phyloP scores from a whole-genome alignment of 352 stramenopile genomes.

The Phytophthora citricola region DNA sequence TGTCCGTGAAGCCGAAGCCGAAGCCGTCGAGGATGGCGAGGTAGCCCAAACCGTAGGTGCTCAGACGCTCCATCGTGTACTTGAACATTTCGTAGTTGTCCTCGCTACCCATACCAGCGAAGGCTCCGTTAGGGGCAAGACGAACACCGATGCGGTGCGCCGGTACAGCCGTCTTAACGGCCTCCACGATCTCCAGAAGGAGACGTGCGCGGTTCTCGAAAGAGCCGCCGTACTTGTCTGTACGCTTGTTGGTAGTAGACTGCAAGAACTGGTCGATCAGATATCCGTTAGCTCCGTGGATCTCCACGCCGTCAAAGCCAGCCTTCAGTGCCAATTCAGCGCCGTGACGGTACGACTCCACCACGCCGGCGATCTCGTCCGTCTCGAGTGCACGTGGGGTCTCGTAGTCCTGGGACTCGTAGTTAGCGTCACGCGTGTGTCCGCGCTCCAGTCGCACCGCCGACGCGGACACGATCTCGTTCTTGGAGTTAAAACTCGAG shows the following conservation, averaged over 20 bases:
- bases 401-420: conserved; percentile 42
- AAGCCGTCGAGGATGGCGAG: conserved; percentile 45
- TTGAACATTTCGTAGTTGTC: conserved; percentile 52
- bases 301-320: conserved; percentile 57
- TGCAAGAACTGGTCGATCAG: conserved; percentile 92
- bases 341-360: conserved; percentile 70
- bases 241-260: conserved; percentile 50
- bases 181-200: conserved; percentile 74
- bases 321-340: conserved; percentile 67
- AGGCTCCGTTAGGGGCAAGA: conserved; percentile 41
- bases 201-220: conserved; percentile 84
- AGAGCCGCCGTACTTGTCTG: conserved; percentile 78
- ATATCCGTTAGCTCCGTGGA: conserved; percentile 92
- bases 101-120: conserved; percentile 42
- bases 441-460: conserved; percentile 35
- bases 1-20: conserved; percentile 45
- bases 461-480: conserved; percentile 59
- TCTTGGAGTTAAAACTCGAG: conserved; percentile 43
- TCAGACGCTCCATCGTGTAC: conserved; percentile 47
- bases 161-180: conserved; percentile 41
- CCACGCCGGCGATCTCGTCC: conserved; percentile 72
- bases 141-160: conserved; percentile 45
- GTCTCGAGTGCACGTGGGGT: conserved; percentile 65
- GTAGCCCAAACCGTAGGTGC: conserved; percentile 43
- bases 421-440: conserved; percentile 38